Conservation (phyloP, 1,284 basidiomycete genomes). For the Sutorius eximius region DNA sequence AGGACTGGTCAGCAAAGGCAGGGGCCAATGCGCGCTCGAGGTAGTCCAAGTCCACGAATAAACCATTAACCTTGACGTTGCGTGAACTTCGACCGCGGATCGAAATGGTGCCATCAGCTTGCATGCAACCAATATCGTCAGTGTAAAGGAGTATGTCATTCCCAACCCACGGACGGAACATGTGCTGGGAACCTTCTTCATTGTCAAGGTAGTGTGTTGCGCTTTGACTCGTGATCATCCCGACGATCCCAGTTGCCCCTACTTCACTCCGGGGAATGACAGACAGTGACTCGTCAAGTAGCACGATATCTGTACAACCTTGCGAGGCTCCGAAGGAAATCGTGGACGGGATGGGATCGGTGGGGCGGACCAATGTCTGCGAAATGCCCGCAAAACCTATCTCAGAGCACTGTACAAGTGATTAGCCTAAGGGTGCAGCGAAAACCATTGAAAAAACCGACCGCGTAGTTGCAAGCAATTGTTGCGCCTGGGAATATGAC, state of each 20-base stretch:
- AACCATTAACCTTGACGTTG: constrained; percentile 31
- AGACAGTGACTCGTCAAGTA: constrained; percentile 26
- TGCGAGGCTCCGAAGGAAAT: constrained; percentile 29
- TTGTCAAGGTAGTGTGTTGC: constrained; percentile 30
- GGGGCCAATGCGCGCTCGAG: constrained; percentile 29
- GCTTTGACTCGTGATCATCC: constrained; percentile 25
- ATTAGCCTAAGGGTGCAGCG: not conserved
- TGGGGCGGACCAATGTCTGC: constrained; percentile 29
- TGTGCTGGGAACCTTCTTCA: constrained; percentile 26
- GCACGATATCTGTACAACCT: constrained; percentile 29
- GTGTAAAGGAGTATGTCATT: constrained; percentile 30
- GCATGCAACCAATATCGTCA: constrained; percentile 31
- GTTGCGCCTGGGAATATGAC: constrained; percentile 27
- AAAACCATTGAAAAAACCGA: constrained; percentile 6
- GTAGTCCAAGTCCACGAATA: constrained; percentile 31
- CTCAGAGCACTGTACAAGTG: constrained; percentile 26
- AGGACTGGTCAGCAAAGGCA: constrained; percentile 18
- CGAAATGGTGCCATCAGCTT: constrained; percentile 27
- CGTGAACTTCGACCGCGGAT: constrained; percentile 32
- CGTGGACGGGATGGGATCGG: constrained; percentile 24
- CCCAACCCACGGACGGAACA: constrained; percentile 29
- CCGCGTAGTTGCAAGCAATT: constrained; percentile 34
- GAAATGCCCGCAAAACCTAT: constrained; percentile 35
- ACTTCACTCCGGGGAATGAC: constrained; percentile 18
- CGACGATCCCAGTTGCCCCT: constrained; percentile 28